These are phyloP conservation scores for Penicillium sp. DNA, from an alignment of 2,329 filamentous ascomycete genomes.

Conservation along the genomic window DNA sequence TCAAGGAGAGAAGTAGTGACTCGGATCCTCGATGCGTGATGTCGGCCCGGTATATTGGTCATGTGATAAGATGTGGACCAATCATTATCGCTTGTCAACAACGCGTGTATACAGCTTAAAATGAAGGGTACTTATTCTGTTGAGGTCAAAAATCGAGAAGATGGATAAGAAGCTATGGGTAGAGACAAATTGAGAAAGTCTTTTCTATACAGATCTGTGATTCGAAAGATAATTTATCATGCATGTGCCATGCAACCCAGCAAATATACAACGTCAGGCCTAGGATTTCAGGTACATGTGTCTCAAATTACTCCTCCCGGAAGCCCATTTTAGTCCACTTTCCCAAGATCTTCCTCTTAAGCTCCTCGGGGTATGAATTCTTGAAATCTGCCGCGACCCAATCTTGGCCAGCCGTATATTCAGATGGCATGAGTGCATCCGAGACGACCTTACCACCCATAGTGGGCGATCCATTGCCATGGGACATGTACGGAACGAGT, in stretches of 20 bases:
- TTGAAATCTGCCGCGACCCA: conserved; percentile 37
- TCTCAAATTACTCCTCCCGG: conserved; percentile 8
- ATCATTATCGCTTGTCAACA: background rate
- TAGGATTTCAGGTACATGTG: background rate
- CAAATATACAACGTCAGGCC: no score
- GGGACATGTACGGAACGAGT: conserved; percentile 50
- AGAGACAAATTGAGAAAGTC: no score
- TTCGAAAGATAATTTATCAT: no score
- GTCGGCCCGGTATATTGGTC: background rate
- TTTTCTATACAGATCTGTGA: no score
- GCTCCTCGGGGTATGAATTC: conserved; percentile 38
- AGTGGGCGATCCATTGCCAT: conserved; percentile 35
- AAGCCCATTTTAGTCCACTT: conserved; percentile 39
- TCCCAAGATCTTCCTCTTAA: conserved; percentile 41
- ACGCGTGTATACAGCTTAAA: background rate
- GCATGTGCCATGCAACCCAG: no score
- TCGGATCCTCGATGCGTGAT: background rate
- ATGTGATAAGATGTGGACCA: background rate
- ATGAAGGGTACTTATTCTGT: no score
- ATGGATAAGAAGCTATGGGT: no score
- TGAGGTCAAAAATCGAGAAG: no score
- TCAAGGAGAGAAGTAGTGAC: background rate
- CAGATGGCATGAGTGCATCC: conserved; percentile 44
- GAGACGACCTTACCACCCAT: conserved; percentile 50
- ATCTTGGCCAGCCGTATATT: conserved; percentile 41